Conservation (phyloP, 306 rosid species). For the Biancaea sappan region DNA sequence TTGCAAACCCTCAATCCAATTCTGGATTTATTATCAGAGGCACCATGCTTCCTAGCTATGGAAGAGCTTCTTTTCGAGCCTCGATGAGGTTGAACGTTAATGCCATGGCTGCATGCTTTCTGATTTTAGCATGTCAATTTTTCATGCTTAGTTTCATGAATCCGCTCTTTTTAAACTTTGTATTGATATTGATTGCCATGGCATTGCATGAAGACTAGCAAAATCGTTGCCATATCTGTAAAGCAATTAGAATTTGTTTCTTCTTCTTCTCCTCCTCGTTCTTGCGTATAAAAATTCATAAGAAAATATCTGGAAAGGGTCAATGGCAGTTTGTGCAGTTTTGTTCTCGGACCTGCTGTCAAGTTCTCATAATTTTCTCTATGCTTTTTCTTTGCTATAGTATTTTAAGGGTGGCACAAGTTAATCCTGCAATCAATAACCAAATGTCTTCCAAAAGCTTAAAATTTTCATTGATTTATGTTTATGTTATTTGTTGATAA, state of each 20-base stretch:
- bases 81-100: constrained; percentile 48
- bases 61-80: constrained; percentile 43
- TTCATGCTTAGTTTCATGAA: constrained; percentile 22
- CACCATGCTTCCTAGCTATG: constrained; percentile 48
- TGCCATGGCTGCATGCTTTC: constrained; percentile 34
- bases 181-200: constrained; percentile 10
- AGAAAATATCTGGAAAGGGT: background rate
- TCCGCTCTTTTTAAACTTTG: background rate
- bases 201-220: constrained; percentile 25
- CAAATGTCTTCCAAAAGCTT: constrained; percentile 6
- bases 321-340: background rate
- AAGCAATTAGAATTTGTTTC: background rate
- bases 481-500: background rate
- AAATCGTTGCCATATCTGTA: background rate
- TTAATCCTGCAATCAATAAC: background rate
- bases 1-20: constrained; percentile 38
- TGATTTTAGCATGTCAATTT: background rate
- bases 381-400: background rate
- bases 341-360: background rate
- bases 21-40: constrained; percentile 37
- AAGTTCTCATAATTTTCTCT: background rate
- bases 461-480: background rate
- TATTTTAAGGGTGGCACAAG: background rate
- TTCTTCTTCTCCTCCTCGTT: background rate
- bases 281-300: background rate